A percentile compares a stretch with the other conserved stretches of the same genome.
Conservation (phyloP, 129 eudicot genomes). For the Centella asiatica region DNA sequence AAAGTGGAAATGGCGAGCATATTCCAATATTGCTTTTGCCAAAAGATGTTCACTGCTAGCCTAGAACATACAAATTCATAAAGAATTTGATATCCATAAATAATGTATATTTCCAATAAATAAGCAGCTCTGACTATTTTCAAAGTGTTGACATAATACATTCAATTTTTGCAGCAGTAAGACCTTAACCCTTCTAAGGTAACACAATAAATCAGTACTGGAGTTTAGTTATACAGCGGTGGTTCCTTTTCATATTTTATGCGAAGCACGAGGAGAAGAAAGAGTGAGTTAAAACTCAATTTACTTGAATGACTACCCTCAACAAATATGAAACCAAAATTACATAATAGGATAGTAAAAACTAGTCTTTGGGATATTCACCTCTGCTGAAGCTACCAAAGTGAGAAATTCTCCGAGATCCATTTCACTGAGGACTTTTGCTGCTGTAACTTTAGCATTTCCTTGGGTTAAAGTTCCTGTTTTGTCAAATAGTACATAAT, state of each 20-base stretch:
- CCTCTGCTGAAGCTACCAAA: constrained; percentile 99
- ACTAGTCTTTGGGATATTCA: constrained; percentile 5
- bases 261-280: neutral
- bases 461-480: constrained; percentile 98
- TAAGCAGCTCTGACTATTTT: neutral
- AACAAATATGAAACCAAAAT: neutral
- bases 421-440: constrained; percentile 71
- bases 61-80: constrained; percentile 26
- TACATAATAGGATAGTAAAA: neutral
- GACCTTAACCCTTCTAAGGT: neutral
- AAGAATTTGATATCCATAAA: neutral
- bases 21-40: constrained; percentile 81
- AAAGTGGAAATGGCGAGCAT: constrained; percentile 90
- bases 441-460: constrained; percentile 74
- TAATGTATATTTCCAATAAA: neutral
- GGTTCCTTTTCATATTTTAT: too few relatives aligned
- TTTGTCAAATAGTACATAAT: constrained; percentile 88
- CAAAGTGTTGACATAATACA: neutral
- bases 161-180: neutral
- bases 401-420: constrained; percentile 82
- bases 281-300: neutral
- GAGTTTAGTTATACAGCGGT: too few relatives aligned
- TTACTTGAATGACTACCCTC: neutral
- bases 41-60: constrained; percentile 96
- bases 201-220: too few relatives aligned